Evolutionary conservation across 257 asterid species (phyloP), one percentile per base, ranked within the genome.

Genomic region (Nyctanthes arbortristis): DNA sequence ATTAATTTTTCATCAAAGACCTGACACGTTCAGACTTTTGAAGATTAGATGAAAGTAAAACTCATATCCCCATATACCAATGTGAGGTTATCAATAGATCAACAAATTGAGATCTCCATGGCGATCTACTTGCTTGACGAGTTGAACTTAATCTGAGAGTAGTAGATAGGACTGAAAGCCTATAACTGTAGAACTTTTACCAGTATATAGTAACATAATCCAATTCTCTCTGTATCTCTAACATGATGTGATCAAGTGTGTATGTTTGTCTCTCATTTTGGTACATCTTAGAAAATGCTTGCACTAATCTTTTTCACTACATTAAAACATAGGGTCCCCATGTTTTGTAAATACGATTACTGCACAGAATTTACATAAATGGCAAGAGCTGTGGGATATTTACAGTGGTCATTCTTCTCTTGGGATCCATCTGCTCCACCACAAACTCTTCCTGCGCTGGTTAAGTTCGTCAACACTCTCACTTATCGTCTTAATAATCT

Each of bases 371-470:
- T 80, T 82, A 85, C 85, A 79, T 59, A 43, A 10, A 77, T 32
- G 43, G 56, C 13, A 1, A 49, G 45, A 45, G 31, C 4, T 7
- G 32, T 22, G 2, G 7, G 14, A 73, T 80, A 77, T 78, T 67
- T 72, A 77, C 86, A 78, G 22, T 18, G 68, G 67, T 80, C 72
- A 89, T 31, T 92, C 96, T 85, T 87, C 95, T 64, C 83, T 89
- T 22, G 97, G 97, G 78, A 92, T 92, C 98, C 97, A 89, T 67
- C 83, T 67, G 84, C 85, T 92, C 98, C 96, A 92, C 98, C 98
- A 89, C 10, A 83, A 63, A 74, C 96, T 84, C 86, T 86, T 88
- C 80, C 94, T 76, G 29, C 72, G 79, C 70, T 67, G 81, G 34
- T 80, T 86, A 31, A 87, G 85, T 68, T 92, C 94, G 74, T 84